phyloP scores from a whole-genome alignment of 106 monocot species.

The Triglochin maritima region DNA sequence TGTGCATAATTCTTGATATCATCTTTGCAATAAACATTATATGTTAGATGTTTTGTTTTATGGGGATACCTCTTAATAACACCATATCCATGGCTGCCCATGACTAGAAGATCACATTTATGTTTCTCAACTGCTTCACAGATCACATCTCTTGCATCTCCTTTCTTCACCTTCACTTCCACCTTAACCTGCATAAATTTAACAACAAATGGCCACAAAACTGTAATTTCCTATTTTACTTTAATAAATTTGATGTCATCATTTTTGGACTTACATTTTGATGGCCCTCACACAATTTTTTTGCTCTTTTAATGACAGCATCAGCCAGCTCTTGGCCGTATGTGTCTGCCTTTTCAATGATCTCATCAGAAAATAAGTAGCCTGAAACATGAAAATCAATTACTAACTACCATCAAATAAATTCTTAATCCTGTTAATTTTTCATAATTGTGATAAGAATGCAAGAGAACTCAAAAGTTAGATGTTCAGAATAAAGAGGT shows the following conservation, averaged over 20 bases:
- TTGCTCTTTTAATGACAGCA: slow-evolving; percentile 17
- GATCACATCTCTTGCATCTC: slow-evolving; percentile 48
- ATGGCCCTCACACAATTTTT: slow-evolving; percentile 10
- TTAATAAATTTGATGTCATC: not conserved
- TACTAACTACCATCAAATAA: no score
- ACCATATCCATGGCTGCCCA: slow-evolving; percentile 73
- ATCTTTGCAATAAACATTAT: not conserved
- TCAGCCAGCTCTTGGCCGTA: slow-evolving; percentile 15
- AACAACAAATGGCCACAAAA: not conserved
- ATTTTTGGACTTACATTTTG: not conserved
- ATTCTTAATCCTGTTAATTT: no score
- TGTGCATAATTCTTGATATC: not conserved
- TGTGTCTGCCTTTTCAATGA: slow-evolving; percentile 19
- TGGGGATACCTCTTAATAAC: slow-evolving; percentile 47
- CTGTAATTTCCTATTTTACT: not conserved
- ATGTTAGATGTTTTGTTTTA: not conserved
- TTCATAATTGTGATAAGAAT: no score
- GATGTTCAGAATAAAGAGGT: no score
- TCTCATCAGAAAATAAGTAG: slow-evolving; percentile 32
- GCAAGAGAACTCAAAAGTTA: no score
- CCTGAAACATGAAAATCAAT: slow-evolving; percentile 9
- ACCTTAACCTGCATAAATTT: slow-evolving; percentile 12
- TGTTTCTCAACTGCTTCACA: slow-evolving; percentile 37
- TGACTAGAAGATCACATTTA: slow-evolving; percentile 41
- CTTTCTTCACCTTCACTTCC: slow-evolving; percentile 18